phyloP scores from a whole-genome alignment of 495 filamentous ascomycete species.

The Aspergillus panamensis region DNA sequence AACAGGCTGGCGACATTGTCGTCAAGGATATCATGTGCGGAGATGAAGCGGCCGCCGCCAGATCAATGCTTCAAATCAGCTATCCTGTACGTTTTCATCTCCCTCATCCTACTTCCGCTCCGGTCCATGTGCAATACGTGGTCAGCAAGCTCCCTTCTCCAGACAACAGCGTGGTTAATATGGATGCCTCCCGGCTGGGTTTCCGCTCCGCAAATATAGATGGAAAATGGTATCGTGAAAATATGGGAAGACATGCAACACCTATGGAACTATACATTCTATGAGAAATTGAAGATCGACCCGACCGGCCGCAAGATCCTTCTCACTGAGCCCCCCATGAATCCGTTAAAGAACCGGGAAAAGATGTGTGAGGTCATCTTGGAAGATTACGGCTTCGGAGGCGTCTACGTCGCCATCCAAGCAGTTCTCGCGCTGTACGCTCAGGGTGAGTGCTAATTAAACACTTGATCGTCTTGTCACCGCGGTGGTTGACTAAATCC shows the following conservation, averaged over 20 bases:
- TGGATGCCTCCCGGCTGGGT: constrained; percentile 5
- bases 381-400: constrained; percentile 91
- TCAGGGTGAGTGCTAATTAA: constrained; percentile 59
- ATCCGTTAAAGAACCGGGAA: constrained; percentile 91
- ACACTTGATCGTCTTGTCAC: not conserved
- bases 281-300: constrained; percentile 92
- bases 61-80: constrained; percentile 94
- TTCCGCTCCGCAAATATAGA: constrained; percentile 46
- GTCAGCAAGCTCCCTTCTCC: constrained; percentile 23
- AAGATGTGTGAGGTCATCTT: constrained; percentile 99
- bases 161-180: constrained; percentile 28
- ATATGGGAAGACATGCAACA: constrained; percentile 99
- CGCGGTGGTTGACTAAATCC: not conserved
- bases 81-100: constrained; percentile 66
- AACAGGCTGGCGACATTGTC: constrained; percentile 69
- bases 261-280: constrained; percentile 98
- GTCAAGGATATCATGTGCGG: constrained; percentile 99
- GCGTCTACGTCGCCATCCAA: constrained; percentile 98
- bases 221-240: constrained; percentile 99
- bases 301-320: constrained; percentile 93
- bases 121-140: constrained; percentile 8
- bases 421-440: constrained; percentile 96
- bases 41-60: constrained; percentile 92
- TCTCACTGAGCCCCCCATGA: constrained; percentile 96
- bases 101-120: not conserved